Evolutionary conservation across 208 protist species (phyloP).

Genomic region (Trypanosoma scelopori): DNA sequence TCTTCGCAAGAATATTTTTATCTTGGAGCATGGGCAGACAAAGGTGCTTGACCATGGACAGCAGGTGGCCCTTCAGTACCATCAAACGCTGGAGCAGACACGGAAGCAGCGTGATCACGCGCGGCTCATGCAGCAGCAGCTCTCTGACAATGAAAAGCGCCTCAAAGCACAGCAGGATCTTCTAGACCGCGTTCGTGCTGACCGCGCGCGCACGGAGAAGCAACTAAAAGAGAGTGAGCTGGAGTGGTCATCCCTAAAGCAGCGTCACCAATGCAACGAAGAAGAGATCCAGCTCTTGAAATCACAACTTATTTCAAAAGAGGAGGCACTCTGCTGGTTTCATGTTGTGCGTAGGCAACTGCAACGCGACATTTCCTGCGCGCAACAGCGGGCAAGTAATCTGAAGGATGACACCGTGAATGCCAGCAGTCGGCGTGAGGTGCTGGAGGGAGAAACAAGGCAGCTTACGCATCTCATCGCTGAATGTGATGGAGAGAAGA

Average conservation of each 20-base stretch:
- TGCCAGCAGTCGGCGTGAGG: constrained; percentile 44
- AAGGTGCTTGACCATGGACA: constrained; percentile 79
- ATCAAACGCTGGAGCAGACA: constrained; percentile 93
- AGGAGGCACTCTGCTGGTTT: constrained; percentile 86
- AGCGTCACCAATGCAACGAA: constrained; percentile 92
- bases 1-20: constrained; percentile 89
- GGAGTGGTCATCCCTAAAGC: constrained; percentile 93
- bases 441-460: constrained; percentile 81
- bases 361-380: constrained; percentile 75
- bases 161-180: constrained; percentile 96
- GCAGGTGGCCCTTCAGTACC: constrained; percentile 75
- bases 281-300: constrained; percentile 94
- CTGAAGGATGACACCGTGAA: constrained; percentile 67
- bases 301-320: constrained; percentile 96
- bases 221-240: constrained; percentile 94
- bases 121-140: constrained; percentile 89
- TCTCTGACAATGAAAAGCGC: constrained; percentile 90
- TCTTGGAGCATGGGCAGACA: constrained; percentile 90
- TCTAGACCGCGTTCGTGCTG: constrained; percentile 95
- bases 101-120: constrained; percentile 80
- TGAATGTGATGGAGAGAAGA: constrained; percentile 91
- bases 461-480: constrained; percentile 95
- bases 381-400: constrained; percentile 73
- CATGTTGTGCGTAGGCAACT: constrained; percentile 75
- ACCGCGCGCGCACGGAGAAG: constrained; percentile 97